Conservation (phyloP, 129 eudicot genomes). For the Gnaphalium uliginosum region DNA sequence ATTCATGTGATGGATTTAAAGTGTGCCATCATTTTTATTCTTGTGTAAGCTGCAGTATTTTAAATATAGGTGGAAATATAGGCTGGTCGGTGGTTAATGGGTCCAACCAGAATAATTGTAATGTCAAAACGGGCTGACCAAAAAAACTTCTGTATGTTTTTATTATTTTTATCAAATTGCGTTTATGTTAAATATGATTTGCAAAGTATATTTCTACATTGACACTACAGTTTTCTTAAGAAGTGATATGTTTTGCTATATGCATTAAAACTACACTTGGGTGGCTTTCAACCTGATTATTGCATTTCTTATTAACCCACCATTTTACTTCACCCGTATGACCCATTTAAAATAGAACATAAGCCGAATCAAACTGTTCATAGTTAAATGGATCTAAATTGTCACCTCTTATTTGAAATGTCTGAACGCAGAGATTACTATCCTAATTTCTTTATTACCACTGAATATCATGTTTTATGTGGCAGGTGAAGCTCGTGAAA, state of each 20-base stretch:
- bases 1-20: too few species aligned
- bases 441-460: slow-evolving; percentile 1
- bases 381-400: background rate
- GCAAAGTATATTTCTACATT: background rate
- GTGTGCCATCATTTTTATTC: too few species aligned
- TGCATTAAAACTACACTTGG: background rate
- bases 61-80: too few species aligned
- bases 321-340: background rate
- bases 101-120: background rate
- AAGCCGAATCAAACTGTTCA: background rate
- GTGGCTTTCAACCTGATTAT: background rate
- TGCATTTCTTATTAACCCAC: background rate
- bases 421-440: background rate
- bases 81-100: background rate
- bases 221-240: too few species aligned
- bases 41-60: too few species aligned
- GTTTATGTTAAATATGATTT: background rate
- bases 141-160: too few species aligned
- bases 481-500: slow-evolving; percentile 94
- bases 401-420: background rate
- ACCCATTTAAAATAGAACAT: background rate
- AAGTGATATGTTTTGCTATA: too few species aligned
- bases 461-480: slow-evolving; percentile 5
- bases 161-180: background rate
- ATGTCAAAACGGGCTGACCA: background rate